A percentile compares a stretch with the other conserved stretches of the same genome.
Evolutionary conservation across 2,329 filamentous ascomycete genomes (phyloP).

Genomic region (Apiospora kogelbergensis): DNA sequence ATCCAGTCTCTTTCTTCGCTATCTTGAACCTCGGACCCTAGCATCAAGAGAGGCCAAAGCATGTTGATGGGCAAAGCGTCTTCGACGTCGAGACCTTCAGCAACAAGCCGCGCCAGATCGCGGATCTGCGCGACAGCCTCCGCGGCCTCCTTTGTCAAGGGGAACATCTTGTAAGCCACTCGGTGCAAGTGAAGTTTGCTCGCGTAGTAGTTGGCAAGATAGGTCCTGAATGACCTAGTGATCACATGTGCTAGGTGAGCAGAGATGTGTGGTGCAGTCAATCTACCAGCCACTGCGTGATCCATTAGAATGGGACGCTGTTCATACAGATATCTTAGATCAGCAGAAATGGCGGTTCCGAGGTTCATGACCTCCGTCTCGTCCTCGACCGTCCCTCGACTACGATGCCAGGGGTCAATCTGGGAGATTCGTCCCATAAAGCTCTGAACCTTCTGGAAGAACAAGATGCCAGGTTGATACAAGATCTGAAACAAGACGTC

Average conservation of each 20-base stretch:
- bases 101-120: conserved; percentile 44
- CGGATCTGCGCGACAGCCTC: conserved; percentile 51
- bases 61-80: conserved; percentile 54
- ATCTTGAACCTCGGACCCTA: conserved; percentile 55
- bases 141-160: conserved; percentile 48
- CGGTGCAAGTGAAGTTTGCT: conserved; percentile 56
- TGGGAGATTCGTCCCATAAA: conserved; percentile 57
- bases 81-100: conserved; percentile 35
- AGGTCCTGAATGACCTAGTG: conserved; percentile 54
- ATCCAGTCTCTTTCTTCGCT: conserved; percentile 50
- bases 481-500: conserved; percentile 54
- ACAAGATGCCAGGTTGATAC: conserved; percentile 55
- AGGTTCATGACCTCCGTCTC: conserved; percentile 59
- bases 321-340: conserved; percentile 50
- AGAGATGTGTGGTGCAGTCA: conserved; percentile 48
- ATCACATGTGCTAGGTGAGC: conserved; percentile 48
- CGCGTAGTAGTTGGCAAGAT: conserved; percentile 56
- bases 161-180: conserved; percentile 55
- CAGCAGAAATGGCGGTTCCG: conserved; percentile 48
- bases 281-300: conserved; percentile 51
- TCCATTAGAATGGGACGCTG: conserved; percentile 55
- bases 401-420: conserved; percentile 57
- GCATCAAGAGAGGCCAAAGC: conserved; percentile 58
- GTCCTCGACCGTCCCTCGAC: conserved; percentile 55
- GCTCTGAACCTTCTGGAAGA: conserved; percentile 58